Base-by-base conservation (phyloP, 805 yeast genomes). In the Blastobotrys terrestris region DNA sequence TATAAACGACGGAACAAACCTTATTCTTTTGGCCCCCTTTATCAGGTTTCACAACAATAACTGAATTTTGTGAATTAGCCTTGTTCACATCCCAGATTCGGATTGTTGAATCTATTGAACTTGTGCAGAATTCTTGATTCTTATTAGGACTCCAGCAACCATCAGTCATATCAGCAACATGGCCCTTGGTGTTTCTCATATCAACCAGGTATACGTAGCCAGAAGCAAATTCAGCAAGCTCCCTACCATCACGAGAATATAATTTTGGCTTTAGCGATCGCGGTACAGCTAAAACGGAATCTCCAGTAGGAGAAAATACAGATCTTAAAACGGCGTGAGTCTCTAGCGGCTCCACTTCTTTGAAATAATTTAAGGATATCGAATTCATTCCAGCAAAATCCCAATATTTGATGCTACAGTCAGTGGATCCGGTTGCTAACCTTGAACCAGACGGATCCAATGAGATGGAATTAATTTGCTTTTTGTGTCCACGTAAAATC, bases 201-300 rank as follows among this genome's bases (percentile, higher is more conserved):
- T 70, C 72, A 16, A 63, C 60, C 19, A 70, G 52, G 55, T 71
- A 70, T 66, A 63, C 63, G 46, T 70, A 73, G 2, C 73, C 73
- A 3, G 61, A 58, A 8, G 49, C 56, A 44, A 53, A 69, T 44
- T 63, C 64, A 0, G 52, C 59, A 22, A 60, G 49, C 39, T 58
- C 60, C 1, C 48, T 46, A 3, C 71, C 70, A 44, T 66, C 65
- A 20, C 67, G 49, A 13, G 63, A 52, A 43, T 45, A 58, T 1
- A 67, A 53, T 48, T 53, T 55, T 3, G 69, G 61, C 46, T 59
- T 57, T 11, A 61, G 49, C 13, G 59, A 44, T 14, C 64, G 54
- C 2, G 63, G 52, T n/a, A 61, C 49, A 3, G 56, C 63, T n/a
- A 67, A 56, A 3, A 67, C 35, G 8, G 42, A 15, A 3, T 58